Evolutionary conservation across 176 grass and related monocot genomes (phyloP), one percentile per base, ranked within the genome.

Genomic region (Dactylis glomerata): DNA sequence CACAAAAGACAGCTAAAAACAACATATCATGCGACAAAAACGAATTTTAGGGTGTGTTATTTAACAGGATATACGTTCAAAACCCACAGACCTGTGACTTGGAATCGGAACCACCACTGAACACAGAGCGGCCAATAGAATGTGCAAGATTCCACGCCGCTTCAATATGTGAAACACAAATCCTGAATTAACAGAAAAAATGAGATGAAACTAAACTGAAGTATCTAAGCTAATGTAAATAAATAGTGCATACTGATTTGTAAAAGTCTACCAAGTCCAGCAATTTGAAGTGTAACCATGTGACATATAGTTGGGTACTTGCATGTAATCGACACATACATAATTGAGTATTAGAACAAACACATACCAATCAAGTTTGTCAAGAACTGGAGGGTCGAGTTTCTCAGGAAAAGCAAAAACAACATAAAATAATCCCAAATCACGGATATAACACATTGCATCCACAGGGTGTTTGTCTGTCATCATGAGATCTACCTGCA

Each of bases 401-500:
- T 92, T 93, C 26, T 86, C 80, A 33, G 96, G 96, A 63, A 92
- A 89, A 85, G 96, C 73, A 86, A 98, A 95, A 28, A 98, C 96
- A 71, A 82, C 86, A 36, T 83, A 93, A 94, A 95, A 95, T 75
- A 98, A 68, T 65, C 89, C 90, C 81, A 98, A 90, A 80, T 92
- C 89, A 75, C 86, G 61, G 41, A 94, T 87, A 74, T 90, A 75
- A 57, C 38, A 27, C 88, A 98, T 90, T 86, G 96, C 96, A 90
- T 83, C 89, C 52, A 89, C 70, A 45, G 96, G 96, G 46, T 88
- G 76, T 56, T 94, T 92, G 87, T 95, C 93, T 58, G 86, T 94
- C 86, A 98, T 92, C 91, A 98, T 98, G 22, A 93, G 87, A 90
- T 98, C 96, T 86, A 98, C 76, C 96, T 98, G 87, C 82, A 89